Base-by-base conservation (phyloP, 2,329 filamentous ascomycete genomes). In the Pseudogymnoascus sp. region DNA sequence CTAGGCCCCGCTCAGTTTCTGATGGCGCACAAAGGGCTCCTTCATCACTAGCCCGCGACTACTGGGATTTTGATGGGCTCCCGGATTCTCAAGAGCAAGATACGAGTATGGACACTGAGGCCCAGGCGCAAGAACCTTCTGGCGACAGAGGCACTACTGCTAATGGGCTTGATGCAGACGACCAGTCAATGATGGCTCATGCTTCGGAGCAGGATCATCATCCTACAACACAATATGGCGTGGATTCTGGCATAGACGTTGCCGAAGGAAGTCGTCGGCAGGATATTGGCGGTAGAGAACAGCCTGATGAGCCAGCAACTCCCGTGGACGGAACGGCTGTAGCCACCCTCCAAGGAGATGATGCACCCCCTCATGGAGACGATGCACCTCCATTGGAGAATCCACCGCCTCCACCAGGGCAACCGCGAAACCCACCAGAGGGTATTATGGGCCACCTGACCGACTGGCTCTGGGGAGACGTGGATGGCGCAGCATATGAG, bases 401-500 rank as follows among this genome's bases (percentile, higher is more conserved):
- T 3, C 47, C 47, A 18, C 47, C 47, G 18, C 25, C 28, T 9
- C 25, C 47, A 20, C 47, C 47, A 12, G 28, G 59, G 4, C 57
- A 53, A 33, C 65, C 47, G 12, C 65, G 53, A 14, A 59, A 59
- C 14, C 66, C 71, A 37, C 71, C 73, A 2, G 73, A 69, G 30
- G 76, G 77, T 0, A 62, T 81, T 37, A 66, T 77, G 14, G 75
- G 71, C 7, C 73, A 72, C 12, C 66, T 86, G 11, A 78, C 82
- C 1, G 77, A 86, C 63, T 87, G 85, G 67, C 82, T 87, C 77
- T 87, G 82, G 82, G 80, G 80, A 7, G 79, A 80, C 37, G 73
- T 86, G 12, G 67, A 59, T 4, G 78, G 81, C 33, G 70, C 70
- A 7, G 72, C 75, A 62, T 75, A 82, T 61, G 73, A 72, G 38